phyloP scores from a whole-genome alignment of 805 yeast species.

The Metschnikowia rubicola region DNA sequence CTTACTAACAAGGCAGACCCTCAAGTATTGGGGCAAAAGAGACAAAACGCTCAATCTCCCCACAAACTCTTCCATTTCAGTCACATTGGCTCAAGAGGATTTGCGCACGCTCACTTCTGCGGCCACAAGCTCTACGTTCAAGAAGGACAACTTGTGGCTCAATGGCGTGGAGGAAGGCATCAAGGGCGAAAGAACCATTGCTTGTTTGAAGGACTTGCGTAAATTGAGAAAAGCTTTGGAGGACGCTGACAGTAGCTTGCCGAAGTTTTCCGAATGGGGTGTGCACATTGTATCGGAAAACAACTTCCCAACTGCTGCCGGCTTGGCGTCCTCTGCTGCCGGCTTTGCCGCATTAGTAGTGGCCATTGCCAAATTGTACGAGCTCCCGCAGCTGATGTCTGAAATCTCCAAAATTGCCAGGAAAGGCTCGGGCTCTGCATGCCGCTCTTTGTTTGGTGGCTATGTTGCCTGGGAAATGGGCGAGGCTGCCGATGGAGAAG shows the following conservation, averaged over 20 bases:
- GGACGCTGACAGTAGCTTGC: constrained; percentile 47
- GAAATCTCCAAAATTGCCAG: constrained; percentile 92
- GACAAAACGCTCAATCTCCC: constrained; percentile 87
- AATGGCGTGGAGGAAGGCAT: constrained; percentile 82
- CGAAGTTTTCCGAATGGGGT: constrained; percentile 59
- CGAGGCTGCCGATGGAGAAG: constrained; percentile 64
- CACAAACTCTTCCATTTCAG: constrained; percentile 93
- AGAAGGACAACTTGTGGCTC: constrained; percentile 71
- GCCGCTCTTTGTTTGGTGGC: constrained; percentile 96
- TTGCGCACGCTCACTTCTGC: constrained; percentile 90
- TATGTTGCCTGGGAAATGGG: constrained; percentile 99
- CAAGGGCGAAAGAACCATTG: constrained; percentile 57
- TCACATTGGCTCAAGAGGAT: constrained; percentile 88
- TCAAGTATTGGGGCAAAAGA: constrained; percentile 98
- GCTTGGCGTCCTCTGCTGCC: constrained; percentile 96
- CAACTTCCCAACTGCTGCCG: constrained; percentile 99
- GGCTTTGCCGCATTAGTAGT: constrained; percentile 95
- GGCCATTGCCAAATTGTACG: constrained; percentile 80
- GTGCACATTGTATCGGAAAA: constrained; percentile 87
- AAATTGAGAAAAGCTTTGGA: constrained; percentile 62
- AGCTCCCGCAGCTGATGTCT: constrained; percentile 79
- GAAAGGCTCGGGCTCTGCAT: constrained; percentile 98
- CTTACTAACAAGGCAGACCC: constrained; percentile 46
- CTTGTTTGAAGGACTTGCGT: constrained; percentile 76
- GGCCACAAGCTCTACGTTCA: constrained; percentile 55